Evolutionary conservation across 1,284 basidiomycete species (phyloP), one percentile per base, ranked within the genome.

Genomic region (Cryptococcus maquisensis): DNA sequence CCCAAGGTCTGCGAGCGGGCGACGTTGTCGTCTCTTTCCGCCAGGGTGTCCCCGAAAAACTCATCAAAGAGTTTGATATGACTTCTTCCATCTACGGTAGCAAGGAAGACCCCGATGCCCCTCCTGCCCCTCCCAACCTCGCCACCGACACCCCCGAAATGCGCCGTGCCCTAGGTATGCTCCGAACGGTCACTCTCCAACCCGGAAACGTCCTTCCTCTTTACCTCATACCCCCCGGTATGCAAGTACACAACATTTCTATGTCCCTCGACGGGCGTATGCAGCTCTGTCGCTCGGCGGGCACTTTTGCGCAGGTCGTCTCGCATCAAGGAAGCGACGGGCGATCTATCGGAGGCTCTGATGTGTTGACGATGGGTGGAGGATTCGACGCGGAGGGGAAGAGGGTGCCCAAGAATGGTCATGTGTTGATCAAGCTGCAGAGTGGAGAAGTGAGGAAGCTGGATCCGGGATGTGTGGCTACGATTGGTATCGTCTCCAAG

Each of bases 151-250:
- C 56, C 20, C 57, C 55, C 35, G 51, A 60, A 50, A 62, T 56
- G 49, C 55, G 67, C 58, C 68, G 75, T 51, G 88, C 91, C 4
- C 77, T 96, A 38, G 92, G 93, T 80, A 80, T 93, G 41, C 83
- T 98, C 47, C 87, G 94, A 39, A 85, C 88, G 1, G 78, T 86
- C 64, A 92, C 90, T 1, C 80, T 98, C 71, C 88, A 88, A 72
- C 86, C 90, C 0, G 95, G 95, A 43, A 98, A 98, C 70, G 92
- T 95, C 49, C 83, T 98, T 15, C 94, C 92, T 0, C 79, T 98
- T 50, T 84, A 86, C 51, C 84, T 97, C 59, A 92, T 98, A 62
- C 95, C 95, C 0, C 84, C 89, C 28, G 93, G 94, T 16, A 96
- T 93, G 6, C 83, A 87, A 66, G 85, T 98, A 57, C 93, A 98